These are phyloP conservation scores for Lentinula detonsa DNA, from an alignment of 768 basidiomycete species.

Conservation along the genomic window DNA sequence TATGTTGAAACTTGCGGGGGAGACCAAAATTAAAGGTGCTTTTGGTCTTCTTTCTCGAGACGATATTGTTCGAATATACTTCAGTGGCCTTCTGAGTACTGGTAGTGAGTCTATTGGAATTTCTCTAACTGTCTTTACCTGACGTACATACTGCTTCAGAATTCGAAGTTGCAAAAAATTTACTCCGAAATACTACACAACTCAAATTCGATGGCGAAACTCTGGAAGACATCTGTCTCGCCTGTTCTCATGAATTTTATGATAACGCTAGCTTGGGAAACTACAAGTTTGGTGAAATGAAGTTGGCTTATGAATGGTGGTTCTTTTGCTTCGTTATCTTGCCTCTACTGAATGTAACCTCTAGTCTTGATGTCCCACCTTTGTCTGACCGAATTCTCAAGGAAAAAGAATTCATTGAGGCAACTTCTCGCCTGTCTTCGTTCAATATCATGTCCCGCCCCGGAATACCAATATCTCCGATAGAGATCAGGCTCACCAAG, in stretches of 20 bases:
- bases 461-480: slow-evolving; percentile 76
- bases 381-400: slow-evolving; percentile 52
- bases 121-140: slow-evolving; percentile 1
- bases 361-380: slow-evolving; percentile 71
- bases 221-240: slow-evolving; percentile 76
- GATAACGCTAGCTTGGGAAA: slow-evolving; percentile 93
- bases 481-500: slow-evolving; percentile 89
- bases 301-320: slow-evolving; percentile 93
- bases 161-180: slow-evolving; percentile 58
- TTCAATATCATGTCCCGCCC: slow-evolving; percentile 78
- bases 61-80: slow-evolving; percentile 78
- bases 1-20: slow-evolving; percentile 78
- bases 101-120: slow-evolving; percentile 62
- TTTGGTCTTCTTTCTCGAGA: slow-evolving; percentile 69
- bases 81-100: slow-evolving; percentile 78
- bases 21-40: slow-evolving; percentile 62
- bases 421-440: slow-evolving; percentile 91
- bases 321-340: neutral
- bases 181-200: slow-evolving; percentile 44
- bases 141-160: slow-evolving; percentile 29
- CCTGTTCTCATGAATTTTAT: slow-evolving; percentile 85
- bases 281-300: slow-evolving; percentile 92
- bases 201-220: slow-evolving; percentile 36
- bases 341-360: slow-evolving; percentile 8
- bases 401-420: slow-evolving; percentile 94